Base-by-base conservation (phyloP, 2,329 filamentous ascomycete genomes). In the Aureobasidium sp. region DNA sequence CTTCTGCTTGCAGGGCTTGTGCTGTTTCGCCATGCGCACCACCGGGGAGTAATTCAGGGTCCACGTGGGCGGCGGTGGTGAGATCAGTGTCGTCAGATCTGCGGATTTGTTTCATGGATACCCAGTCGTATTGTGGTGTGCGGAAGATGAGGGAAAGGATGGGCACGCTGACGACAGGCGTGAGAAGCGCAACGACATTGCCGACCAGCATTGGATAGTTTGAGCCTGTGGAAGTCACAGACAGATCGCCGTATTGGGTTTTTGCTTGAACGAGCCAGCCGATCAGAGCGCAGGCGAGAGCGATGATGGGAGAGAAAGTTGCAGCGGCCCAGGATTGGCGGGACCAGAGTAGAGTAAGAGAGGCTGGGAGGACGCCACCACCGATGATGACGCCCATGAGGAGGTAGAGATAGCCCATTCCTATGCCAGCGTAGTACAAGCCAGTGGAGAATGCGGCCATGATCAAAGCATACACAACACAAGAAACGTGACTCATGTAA, bases 311-410 rank as follows among this genome's bases (percentile, higher is more conserved):
- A 0, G 83, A 82, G 16, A 85, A 73, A 1, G 81, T 80, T 0
- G 86, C 87, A 1, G 87, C 86, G 66, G 80, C 81, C 74, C 81
- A 83, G 63, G 88, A 89, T 67, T 94, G 89, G 2, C 84, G 81
- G 45, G 79, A 80, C 88, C 89, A 95, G 55, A 90, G 75, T 0
- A 95, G 77, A 0, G 88, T 87, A 57, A 95, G 72, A 0, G 88
- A 85, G 0, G 88, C 87, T 0, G 90, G 90, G 11, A 95, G 77
- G 3, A 95, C 89, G 8, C 48, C 55, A 0, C 86, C 81, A 0
- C 85, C 89, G 64, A 95, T 93, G 62, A 95, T 88, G 47, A 90
- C 86, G 6, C 90, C 90, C 90, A 95, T 95, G 64, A 95, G 80
- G 1, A 95, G 74, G 64, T 94, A 94, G 3, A 94, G 75, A 63